Conservation (phyloP, 257 asterid genomes). For the Eucommia ulmoides region DNA sequence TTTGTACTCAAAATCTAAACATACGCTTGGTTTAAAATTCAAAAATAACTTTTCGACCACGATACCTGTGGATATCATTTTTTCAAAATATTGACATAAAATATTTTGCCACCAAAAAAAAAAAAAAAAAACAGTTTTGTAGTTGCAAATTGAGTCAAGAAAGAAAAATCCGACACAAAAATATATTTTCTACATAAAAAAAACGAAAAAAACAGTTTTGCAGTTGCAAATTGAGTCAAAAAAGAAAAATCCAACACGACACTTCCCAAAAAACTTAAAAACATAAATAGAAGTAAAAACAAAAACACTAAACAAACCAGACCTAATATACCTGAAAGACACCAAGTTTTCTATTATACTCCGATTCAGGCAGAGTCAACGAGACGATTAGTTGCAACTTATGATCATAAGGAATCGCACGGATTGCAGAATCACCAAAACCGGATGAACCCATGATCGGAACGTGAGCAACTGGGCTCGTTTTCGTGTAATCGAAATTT, state of each 20-base stretch:
- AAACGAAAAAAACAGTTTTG: no score
- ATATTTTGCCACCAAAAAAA: no score
- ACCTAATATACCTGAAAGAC: conserved; percentile 41
- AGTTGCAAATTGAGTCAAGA: no score
- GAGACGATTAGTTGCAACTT: conserved; percentile 36
- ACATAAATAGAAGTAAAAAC: not conserved
- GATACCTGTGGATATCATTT: no score
- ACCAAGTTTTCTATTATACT: conserved; percentile 48
- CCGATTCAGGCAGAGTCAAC: conserved; percentile 52
- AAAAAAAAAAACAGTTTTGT: no score
- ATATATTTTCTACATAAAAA: no score
- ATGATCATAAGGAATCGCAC: conserved; percentile 25
- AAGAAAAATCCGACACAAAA: no score
- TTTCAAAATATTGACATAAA: no score
- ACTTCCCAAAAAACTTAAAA: not conserved
- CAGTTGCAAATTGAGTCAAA: no score
- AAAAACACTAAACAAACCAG: not conserved
- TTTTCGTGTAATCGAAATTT: conserved; percentile 48
- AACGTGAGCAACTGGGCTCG: conserved; percentile 40
- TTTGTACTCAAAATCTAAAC: no score
- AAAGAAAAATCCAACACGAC: not conserved
- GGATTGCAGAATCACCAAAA: conserved; percentile 9
- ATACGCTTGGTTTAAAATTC: no score
- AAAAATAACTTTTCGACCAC: no score
- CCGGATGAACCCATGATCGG: conserved; percentile 20